Evolutionary conservation across 1,284 basidiomycete genomes (phyloP), one percentile per base, ranked within the genome.

Genomic region (Malassezia cuniculi): DNA sequence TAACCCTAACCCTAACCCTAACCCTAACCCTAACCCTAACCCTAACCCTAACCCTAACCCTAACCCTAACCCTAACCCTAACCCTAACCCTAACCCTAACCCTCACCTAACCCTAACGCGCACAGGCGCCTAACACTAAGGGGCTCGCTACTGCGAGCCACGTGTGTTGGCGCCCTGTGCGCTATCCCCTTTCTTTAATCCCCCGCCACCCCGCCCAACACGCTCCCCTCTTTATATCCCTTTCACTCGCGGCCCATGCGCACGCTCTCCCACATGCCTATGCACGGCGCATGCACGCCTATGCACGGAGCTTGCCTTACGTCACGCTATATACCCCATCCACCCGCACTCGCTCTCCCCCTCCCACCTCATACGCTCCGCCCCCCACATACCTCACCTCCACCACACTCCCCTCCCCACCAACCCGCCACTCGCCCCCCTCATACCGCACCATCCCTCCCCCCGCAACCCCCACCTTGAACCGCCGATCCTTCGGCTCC

Each of bases 11-110:
- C 27, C 27, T 15, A 28, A 15, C 27, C 14, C 8, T 15, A 28
- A 28, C 27, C 27, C 37, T 33, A 32, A 39, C 20, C 29, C 36
- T 38, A 38, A 38, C 26, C 27, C 36, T 38, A 38, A 38, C 26
- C 27, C 36, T 38, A 38, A 38, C 26, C 27, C 36, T 38, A 39
- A 39, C 30, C 29, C 37, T 39, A 39, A 39, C 30, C 29, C 37
- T 39, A 39, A 39, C 30, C 29, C 37, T 39, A 39, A 39, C 30
- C 29, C 37, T 39, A 39, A 39, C 30, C 29, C 37, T 39, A 39
- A 39, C 30, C 29, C 37, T 39, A 39, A 39, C 30, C 29, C 37
- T 39, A 39, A 39, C 30, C 29, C 37, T 39, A 39, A 39, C 30
- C 29, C 37, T 39, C 31, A 36, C 24, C 31, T 24, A 38, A 38